These are phyloP conservation scores for Euptelea pleiosperma DNA, from an alignment of 164 flowering plant genomes.

Conservation along the genomic window DNA sequence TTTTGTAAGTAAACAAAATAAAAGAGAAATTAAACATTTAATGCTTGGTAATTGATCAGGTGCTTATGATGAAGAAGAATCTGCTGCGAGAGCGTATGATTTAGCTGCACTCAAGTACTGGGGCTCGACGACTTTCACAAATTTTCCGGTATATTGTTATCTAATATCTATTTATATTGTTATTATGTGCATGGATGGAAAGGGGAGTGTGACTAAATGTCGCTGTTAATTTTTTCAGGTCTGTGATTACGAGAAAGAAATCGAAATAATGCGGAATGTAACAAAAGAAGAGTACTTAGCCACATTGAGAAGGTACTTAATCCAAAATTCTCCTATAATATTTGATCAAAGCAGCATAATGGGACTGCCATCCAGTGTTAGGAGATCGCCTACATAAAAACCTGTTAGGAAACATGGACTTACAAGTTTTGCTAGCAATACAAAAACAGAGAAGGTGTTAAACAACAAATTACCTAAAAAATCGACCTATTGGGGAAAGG, in stretches of 20 bases:
- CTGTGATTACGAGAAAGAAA: constrained; percentile 45
- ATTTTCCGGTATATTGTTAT: constrained; percentile 41
- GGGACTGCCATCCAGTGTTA: no score
- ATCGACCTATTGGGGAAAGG: no score
- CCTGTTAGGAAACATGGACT: no score
- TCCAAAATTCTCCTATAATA: no score
- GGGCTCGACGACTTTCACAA: constrained; percentile 57
- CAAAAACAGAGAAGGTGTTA: no score
- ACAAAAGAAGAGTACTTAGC: constrained; percentile 60
- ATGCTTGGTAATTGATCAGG: constrained; percentile 28
- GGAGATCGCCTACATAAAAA: no score
- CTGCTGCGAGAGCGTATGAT: constrained; percentile 69
- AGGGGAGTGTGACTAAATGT: neutral
- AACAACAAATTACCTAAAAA: no score
- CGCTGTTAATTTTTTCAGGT: constrained; percentile 24
- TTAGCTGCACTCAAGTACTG: constrained; percentile 67
- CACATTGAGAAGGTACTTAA: constrained; percentile 44
- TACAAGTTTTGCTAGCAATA: no score
- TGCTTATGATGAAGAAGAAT: constrained; percentile 65
- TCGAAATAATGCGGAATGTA: constrained; percentile 43
- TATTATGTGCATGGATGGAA: no score
- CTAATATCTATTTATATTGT: no score
- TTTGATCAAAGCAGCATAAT: no score
- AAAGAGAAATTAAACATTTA: neutral
- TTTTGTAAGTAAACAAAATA: neutral